Conservation (phyloP, 108 stramenopile species). For the Conticribra guillardii region DNA sequence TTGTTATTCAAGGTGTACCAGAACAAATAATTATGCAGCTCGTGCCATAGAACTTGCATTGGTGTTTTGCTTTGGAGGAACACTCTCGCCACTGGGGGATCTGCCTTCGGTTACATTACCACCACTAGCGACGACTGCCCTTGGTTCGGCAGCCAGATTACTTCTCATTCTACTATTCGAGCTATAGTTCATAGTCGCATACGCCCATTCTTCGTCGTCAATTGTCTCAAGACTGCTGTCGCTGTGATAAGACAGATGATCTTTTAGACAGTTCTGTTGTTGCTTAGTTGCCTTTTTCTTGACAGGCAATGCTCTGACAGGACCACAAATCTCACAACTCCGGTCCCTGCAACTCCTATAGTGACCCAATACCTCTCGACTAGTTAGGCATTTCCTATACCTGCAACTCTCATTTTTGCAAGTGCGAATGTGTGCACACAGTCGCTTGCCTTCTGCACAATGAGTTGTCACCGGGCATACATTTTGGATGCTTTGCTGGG, state of each 20-base stretch:
- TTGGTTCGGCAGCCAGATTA: too few species aligned
- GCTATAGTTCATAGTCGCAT: conserved; percentile 16
- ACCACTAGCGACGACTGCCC: too few species aligned
- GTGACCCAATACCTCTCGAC: conserved; percentile 41
- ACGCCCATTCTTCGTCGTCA: conserved; percentile 22
- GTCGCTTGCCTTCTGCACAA: conserved; percentile 38
- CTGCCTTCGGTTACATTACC: too few species aligned
- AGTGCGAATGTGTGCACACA: conserved; percentile 29
- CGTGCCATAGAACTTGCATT: too few species aligned
- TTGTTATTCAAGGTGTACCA: too few species aligned
- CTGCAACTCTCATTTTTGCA: conserved; percentile 29
- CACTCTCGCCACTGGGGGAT: too few species aligned
- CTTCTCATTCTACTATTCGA: too few species aligned
- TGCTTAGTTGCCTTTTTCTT: neutral
- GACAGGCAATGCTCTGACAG: conserved; percentile 12
- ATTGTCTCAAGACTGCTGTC: conserved; percentile 27
- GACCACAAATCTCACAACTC: conserved; percentile 39
- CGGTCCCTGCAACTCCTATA: conserved; percentile 21
- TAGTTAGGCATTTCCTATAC: conserved; percentile 36
- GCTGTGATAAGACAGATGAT: neutral
- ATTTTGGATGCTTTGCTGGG: neutral
- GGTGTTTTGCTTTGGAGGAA: too few species aligned
- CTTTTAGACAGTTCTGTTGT: neutral
- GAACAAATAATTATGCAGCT: too few species aligned
- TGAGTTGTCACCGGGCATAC: conserved; percentile 37